These are phyloP conservation scores for Candida dajiaensis DNA, from an alignment of 805 yeast species.

Conservation along the genomic window DNA sequence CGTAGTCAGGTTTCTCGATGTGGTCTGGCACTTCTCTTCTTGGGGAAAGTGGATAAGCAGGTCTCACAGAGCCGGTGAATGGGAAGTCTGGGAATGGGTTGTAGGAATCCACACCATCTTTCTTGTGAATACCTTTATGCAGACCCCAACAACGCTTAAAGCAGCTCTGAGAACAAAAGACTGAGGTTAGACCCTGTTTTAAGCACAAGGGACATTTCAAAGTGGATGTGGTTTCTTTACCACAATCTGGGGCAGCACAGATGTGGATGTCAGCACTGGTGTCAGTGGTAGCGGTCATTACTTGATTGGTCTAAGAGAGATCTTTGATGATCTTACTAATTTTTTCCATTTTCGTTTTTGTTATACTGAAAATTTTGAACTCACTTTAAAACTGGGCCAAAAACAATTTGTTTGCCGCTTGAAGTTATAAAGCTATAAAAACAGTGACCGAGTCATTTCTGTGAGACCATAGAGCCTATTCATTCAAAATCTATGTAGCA, in stretches of 20 bases:
- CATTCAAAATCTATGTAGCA: no score
- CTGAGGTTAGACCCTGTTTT: conserved; percentile 54
- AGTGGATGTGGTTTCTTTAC: conserved; percentile 66
- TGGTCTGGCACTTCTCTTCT: conserved; percentile 65
- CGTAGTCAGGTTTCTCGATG: conserved; percentile 79
- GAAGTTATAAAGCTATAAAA: no score
- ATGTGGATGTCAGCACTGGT: neutral
- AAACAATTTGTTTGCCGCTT: no score
- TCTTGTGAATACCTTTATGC: conserved; percentile 73
- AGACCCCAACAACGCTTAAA: conserved; percentile 64
- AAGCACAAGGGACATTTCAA: conserved; percentile 91
- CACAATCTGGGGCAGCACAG: conserved; percentile 83
- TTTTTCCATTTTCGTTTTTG: no score
- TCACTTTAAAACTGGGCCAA: no score
- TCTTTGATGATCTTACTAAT: no score
- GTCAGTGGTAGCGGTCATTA: neutral
- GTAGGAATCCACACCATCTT: conserved; percentile 54
- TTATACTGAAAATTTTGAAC: no score
- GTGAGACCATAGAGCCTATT: no score
- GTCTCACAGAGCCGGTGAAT: conserved; percentile 70
- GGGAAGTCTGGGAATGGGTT: conserved; percentile 82
- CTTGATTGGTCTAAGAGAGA: no score
- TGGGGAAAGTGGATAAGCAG: conserved; percentile 76
- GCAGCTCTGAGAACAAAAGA: conserved; percentile 81
- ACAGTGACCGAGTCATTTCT: no score